Evolutionary conservation across 176 grass and related monocot species (phyloP).

Genomic region (Musa beccarii): DNA sequence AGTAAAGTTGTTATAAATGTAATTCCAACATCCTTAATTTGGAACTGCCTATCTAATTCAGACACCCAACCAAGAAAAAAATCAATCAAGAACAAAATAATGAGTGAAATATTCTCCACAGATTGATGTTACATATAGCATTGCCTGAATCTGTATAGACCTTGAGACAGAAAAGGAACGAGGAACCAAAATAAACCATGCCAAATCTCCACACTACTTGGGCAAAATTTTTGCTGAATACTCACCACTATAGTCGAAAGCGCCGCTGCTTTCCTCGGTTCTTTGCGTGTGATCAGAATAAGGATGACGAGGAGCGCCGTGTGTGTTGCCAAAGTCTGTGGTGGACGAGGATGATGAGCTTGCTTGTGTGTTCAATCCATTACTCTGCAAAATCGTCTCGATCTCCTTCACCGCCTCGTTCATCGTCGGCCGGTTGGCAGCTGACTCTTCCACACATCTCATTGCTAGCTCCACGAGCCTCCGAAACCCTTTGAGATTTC

Average conservation of each 20-base stretch:
- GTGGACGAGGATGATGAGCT: constrained; percentile 27
- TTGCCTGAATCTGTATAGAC: no score
- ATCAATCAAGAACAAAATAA: no score
- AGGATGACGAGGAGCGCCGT: constrained; percentile 15
- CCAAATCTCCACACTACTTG: constrained; percentile 21
- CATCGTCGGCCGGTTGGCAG: constrained; percentile 41
- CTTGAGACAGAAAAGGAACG: background rate
- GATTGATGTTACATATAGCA: no score
- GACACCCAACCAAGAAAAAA: no score
- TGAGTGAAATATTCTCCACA: no score
- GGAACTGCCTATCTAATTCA: no score
- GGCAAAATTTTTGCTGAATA: constrained; percentile 31
- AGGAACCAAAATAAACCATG: constrained; percentile 9
- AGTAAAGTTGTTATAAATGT: no score
- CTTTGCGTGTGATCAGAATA: constrained; percentile 27
- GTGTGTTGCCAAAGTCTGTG: constrained; percentile 24
- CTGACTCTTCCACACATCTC: constrained; percentile 49
- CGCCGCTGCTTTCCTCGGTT: constrained; percentile 30
- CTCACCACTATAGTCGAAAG: constrained; percentile 38
- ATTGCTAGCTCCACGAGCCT: constrained; percentile 52
- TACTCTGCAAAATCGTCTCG: constrained; percentile 42
- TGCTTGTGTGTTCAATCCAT: constrained; percentile 13
- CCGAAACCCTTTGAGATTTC: constrained; percentile 34
- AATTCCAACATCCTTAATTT: no score
- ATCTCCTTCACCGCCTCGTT: constrained; percentile 50